Evolutionary conservation across 2,329 filamentous ascomycete genomes (phyloP).

Genomic region (Pyricularia grisea): DNA sequence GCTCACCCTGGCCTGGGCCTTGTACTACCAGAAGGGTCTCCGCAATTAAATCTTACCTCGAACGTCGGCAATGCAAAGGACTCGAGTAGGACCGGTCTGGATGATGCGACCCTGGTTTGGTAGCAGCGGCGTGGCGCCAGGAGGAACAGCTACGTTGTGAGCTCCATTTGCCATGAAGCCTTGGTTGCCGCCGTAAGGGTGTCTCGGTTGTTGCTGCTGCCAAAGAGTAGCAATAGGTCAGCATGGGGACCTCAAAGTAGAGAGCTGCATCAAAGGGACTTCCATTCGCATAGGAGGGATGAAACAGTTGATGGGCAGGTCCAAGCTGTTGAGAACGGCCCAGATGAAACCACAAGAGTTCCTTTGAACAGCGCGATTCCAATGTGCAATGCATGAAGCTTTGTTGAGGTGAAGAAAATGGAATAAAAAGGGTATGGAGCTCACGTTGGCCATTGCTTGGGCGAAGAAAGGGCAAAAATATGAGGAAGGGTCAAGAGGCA

Average conservation of each 20-base stretch:
- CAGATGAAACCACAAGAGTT: neutral
- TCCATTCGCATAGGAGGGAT: neutral
- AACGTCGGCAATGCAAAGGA: constrained; percentile 64
- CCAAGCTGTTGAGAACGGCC: neutral
- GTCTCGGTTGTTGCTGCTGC: constrained; percentile 21
- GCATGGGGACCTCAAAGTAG: neutral
- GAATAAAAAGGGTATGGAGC: neutral
- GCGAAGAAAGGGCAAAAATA: neutral
- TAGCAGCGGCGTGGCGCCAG: constrained; percentile 54
- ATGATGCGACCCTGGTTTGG: constrained; percentile 60
- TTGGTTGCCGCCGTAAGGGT: constrained; percentile 35
- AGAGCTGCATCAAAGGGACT: too few species aligned
- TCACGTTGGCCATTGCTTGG: neutral
- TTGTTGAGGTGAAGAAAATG: neutral
- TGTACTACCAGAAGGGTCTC: constrained; percentile 4
- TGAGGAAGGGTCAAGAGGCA: neutral
- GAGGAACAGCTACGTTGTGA: constrained; percentile 36
- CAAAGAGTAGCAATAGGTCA: neutral
- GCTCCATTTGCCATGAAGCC: constrained; percentile 58
- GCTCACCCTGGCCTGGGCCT: neutral
- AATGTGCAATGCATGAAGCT: neutral
- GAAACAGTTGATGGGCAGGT: neutral
- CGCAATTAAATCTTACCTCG: constrained; percentile 42
- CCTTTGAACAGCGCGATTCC: neutral
- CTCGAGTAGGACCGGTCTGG: constrained; percentile 55